phyloP scores from a whole-genome alignment of 306 rosid species.

The Quercus suber region DNA sequence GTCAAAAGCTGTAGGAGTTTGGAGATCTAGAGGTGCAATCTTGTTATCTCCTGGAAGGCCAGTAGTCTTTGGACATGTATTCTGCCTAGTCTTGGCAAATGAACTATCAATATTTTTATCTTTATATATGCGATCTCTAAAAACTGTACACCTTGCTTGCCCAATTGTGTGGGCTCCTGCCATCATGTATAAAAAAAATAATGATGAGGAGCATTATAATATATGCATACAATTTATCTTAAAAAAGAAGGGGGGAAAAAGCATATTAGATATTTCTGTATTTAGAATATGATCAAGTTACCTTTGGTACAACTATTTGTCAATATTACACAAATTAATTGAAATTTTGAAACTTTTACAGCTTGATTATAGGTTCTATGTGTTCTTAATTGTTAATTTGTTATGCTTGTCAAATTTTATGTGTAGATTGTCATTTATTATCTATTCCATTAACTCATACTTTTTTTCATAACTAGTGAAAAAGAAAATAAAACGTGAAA shows the following conservation, averaged over 20 bases:
- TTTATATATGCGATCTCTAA: constrained; percentile 51
- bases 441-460: too few species aligned
- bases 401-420: too few species aligned
- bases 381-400: too few species aligned
- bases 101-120: constrained; percentile 50
- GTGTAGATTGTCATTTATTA: too few species aligned
- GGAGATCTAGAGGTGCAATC: constrained; percentile 46
- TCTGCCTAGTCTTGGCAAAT: constrained; percentile 48
- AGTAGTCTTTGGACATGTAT: constrained; percentile 36
- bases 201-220: too few species aligned
- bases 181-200: neutral
- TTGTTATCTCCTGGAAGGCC: constrained; percentile 53
- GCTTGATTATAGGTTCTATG: too few species aligned
- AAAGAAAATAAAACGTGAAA: too few species aligned
- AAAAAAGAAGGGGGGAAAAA: neutral
- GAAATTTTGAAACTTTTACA: too few species aligned
- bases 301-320: too few species aligned
- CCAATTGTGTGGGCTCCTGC: constrained; percentile 83
- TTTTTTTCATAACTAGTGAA: too few species aligned
- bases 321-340: too few species aligned
- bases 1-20: constrained; percentile 55
- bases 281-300: neutral
- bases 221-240: too few species aligned
- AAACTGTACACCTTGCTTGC: constrained; percentile 53
- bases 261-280: neutral